Base-by-base conservation (phyloP, 1,284 basidiomycete species). In the Fomitopsis schrenkii region DNA sequence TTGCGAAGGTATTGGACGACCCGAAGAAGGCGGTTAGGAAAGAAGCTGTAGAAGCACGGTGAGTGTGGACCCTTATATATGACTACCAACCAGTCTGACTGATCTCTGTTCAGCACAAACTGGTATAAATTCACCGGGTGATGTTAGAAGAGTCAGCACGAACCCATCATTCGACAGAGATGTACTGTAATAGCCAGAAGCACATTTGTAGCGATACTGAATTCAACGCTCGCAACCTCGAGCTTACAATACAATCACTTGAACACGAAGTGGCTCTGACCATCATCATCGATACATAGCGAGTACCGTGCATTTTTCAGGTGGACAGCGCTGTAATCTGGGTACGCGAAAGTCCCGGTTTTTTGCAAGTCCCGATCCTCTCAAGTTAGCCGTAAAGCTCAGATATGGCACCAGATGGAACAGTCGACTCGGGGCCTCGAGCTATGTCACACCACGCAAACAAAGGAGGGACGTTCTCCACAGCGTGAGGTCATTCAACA, bases 1-100 rank as follows among this genome's bases (percentile, higher is more conserved):
- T 99, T 30, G 89, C 82, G 0, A 83, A 79, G 60, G 84, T 83
- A 9, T 74, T 97, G 52, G 96, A 98, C 72, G 96, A 98, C 75
- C 90, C 91, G 2, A 91, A 90, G 70, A 80, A 90, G 62, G 76
- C 76, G 1, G 94, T 98, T 8, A 80, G 95, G 48, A 88, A 86
- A 68, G 91, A 92, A 68, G 95, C 95, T 0, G 96, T 98, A 6
- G 87, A 94, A 70, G 89, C 94, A 58, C 79, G 95, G 82, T 82
- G 66, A 33, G 78, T 66, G 22, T 12, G 40, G 38, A 1, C 17
- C 9, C 10, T 15, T 12, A 15, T 41, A 62, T 26, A 19, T 52
- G 58, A 35, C 36, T 15, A 12, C 17, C 41, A 33, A 10, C 19
- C 10, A 36, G 1, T 6, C 38, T 54, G 28, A 57, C 30, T 48